Base-by-base conservation (phyloP, 83 land plant species). In the Picea engelmannii region DNA sequence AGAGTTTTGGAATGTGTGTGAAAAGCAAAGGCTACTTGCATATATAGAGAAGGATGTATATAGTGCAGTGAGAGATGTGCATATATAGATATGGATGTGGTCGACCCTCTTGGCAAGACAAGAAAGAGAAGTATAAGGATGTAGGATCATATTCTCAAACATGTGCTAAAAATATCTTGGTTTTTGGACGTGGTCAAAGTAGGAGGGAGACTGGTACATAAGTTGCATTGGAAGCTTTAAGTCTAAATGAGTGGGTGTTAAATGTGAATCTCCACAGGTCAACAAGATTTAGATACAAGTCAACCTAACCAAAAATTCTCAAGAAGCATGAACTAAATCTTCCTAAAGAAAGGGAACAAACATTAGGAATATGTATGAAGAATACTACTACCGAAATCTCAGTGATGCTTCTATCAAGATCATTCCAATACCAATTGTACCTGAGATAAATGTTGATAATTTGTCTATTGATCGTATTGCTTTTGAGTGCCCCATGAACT, bases 351-450 rank as follows among this genome's bases (percentile, higher is more conserved):
- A 16, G 60, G 60, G 60, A 58, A 58, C 60, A 58, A 58, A 58
- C 60, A 58, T 58, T 77, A 92, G 81, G 84, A 88, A 92, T 58
- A 82, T 92, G 66, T 80, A 84, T 55, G 83, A 74, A 84, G 91
- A 82, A 62, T 92, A 92, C 66, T 62, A 71, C 55, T 79, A 84
- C 18, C 76, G 88, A 8, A 92, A 90, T 79, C 20, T 62, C 6
- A 61, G 73, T 47, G 78, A 79, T 17, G 52, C 86, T 38, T 38
- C 71, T 16, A 76, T 78, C 31, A 89, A 82, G 84, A 25, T 38
- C 6, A 88, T 90, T 21, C 95, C 92, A 6, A 78, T 88, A 5
- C 95, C 95, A 42, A 88, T 82, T 1, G 88, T 90, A 18, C 13
- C 27, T 24, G 59, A 21, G 24, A 52, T 74, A 24, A 23, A 44